phyloP scores from a whole-genome alignment of 2,329 filamentous ascomycete species.

The Diaporthe vexans region DNA sequence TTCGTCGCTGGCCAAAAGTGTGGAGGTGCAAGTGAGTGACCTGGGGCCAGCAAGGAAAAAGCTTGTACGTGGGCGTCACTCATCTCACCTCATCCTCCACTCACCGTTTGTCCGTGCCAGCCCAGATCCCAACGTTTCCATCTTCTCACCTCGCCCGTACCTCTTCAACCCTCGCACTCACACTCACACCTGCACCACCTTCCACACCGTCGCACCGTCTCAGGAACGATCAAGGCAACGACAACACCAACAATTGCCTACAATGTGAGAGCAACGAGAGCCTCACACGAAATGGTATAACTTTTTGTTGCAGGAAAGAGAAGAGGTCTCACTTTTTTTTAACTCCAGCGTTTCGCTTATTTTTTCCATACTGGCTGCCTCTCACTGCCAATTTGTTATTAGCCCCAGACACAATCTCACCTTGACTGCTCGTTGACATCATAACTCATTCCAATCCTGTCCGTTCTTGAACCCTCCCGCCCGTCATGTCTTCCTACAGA shows the following conservation, averaged over 20 bases:
- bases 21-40: slow-evolving; percentile 7
- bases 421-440: background rate
- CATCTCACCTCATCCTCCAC: background rate
- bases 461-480: background rate
- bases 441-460: slow-evolving; percentile 6
- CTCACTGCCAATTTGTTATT: background rate
- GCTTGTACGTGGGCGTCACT: slow-evolving; percentile 7
- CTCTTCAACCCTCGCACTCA: too few species aligned
- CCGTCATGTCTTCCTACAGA: slow-evolving; percentile 35
- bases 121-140: background rate
- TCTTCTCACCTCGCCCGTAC: background rate
- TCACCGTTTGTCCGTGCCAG: background rate
- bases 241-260: background rate
- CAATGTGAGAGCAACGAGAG: slow-evolving; percentile 14
- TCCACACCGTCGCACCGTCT: slow-evolving; percentile 9
- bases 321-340: slow-evolving; percentile 10
- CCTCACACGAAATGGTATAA: slow-evolving; percentile 22
- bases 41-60: slow-evolving; percentile 31
- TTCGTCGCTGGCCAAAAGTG: background rate
- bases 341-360: slow-evolving; percentile 25
- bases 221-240: slow-evolving; percentile 4
- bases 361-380: background rate
- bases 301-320: background rate
- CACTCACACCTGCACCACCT: slow-evolving; percentile 3
- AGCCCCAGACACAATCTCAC: slow-evolving; percentile 17